Evolutionary conservation across 164 flowering plant species (phyloP), one percentile per base, ranked within the genome.

Genomic region (Amborella trichopoda): DNA sequence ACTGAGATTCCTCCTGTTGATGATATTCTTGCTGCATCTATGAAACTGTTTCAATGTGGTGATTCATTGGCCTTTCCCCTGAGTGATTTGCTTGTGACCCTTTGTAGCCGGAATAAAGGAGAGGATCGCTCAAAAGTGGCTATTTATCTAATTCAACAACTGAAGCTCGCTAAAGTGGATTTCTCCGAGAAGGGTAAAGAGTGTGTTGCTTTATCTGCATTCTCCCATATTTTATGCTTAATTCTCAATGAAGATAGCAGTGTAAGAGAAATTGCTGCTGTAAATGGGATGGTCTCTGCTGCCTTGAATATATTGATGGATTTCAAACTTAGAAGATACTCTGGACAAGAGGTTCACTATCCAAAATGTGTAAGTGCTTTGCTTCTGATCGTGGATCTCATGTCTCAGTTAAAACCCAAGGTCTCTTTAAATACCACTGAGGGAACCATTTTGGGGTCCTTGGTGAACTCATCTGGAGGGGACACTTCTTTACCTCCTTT

Each of bases 321-420:
- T 56, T 78, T 76, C 44, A 72, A 67, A 65, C 53, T 49, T 32
- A 67, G 56, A 55, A 63, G 55, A 60, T 67, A 68, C 46, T 49
- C 65, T 22, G 68, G 61, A 49, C 64, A 59, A 57, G 85, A 77
- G 54, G 52, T 57, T 46, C 33, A 68, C 38, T 66, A 54, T 9
- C 83, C 90, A 30, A 89, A 81, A 67, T 78, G 90, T 49, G 55
- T 77, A n/a, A 84, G 81, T 60, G 76, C 95, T 46, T 62, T 84
- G 43, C 65, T 89, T 44, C 87, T 89, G 48, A 78, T 82, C 55
- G 55, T 89, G 71, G 88, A 78, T 60, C 69, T 55, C 68, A 68
- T 89, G 85, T 60, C 79, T 72, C 94, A 80, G 67, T 63, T 72
- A 22, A 71, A 66, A 62, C 85, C 90, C 26, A 74, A 44, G 59